A percentile compares a stretch with the other conserved stretches of the same genome.
phyloP scores from a whole-genome alignment of 306 rosid genomes.

The Quercus glauca region DNA sequence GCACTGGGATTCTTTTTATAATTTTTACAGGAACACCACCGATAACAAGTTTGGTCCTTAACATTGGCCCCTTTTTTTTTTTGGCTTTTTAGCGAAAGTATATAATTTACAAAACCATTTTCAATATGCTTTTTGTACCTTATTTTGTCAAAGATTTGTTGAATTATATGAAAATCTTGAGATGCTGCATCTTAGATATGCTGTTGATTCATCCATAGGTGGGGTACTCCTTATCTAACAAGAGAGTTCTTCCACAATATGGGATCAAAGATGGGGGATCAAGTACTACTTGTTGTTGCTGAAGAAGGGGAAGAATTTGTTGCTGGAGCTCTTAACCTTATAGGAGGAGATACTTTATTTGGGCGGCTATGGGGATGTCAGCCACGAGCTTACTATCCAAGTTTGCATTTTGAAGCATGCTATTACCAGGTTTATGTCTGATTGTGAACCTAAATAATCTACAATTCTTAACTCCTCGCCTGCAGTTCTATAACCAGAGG shows the following conservation, averaged over 20 bases:
- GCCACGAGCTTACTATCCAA: slow-evolving; percentile 67
- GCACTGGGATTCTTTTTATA: slow-evolving; percentile 91
- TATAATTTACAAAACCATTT: background rate
- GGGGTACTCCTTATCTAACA: slow-evolving; percentile 93
- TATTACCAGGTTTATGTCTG: slow-evolving; percentile 74
- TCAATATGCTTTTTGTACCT: background rate
- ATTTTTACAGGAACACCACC: slow-evolving; percentile 81
- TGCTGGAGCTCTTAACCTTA: slow-evolving; percentile 94
- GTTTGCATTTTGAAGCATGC: slow-evolving; percentile 96
- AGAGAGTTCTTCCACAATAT: slow-evolving; percentile 80
- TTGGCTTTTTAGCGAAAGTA: background rate
- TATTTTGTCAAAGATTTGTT: background rate
- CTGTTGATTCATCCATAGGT: slow-evolving; percentile 48
- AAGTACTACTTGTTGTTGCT: slow-evolving; percentile 75
- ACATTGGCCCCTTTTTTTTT: slow-evolving; percentile 11
- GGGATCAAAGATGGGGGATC: slow-evolving; percentile 91
- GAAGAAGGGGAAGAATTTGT: slow-evolving; percentile 81
- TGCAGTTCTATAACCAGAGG: background rate
- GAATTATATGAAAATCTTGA: slow-evolving; percentile 5
- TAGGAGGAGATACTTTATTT: slow-evolving; percentile 89
- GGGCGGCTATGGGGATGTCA: slow-evolving; percentile 97
- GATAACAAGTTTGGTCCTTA: slow-evolving; percentile 72
- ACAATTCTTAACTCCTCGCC: background rate
- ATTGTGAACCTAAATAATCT: background rate
- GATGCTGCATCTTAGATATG: slow-evolving; percentile 16